These are phyloP conservation scores for Aspergillus tamarii DNA, from an alignment of 2,329 filamentous ascomycete species.

Conservation along the genomic window DNA sequence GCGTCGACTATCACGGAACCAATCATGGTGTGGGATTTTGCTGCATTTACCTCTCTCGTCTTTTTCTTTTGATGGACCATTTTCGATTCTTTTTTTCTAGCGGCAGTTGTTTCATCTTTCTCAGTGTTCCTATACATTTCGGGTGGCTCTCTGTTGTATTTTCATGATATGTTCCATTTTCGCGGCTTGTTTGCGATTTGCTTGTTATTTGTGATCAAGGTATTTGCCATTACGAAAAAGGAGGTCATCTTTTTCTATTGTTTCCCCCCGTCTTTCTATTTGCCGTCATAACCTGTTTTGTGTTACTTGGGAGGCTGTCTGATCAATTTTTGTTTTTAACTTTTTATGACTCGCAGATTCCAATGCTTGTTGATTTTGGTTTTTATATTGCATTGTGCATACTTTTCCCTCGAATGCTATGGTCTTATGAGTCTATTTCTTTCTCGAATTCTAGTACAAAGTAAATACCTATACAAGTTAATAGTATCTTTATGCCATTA, in stretches of 20 bases:
- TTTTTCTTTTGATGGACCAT: slow-evolving; percentile 9
- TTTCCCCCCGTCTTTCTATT: slow-evolving; percentile 1
- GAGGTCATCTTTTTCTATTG: slow-evolving; percentile 19
- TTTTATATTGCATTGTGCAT: slow-evolving; percentile 17
- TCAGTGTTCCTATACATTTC: slow-evolving; percentile 22
- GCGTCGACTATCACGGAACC: slow-evolving; percentile 18
- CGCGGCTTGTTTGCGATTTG: slow-evolving; percentile 14
- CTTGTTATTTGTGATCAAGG: slow-evolving; percentile 13
- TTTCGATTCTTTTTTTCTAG: slow-evolving; percentile 13
- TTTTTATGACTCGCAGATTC: slow-evolving; percentile 16
- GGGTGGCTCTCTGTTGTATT: slow-evolving; percentile 25
- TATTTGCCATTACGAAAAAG: slow-evolving; percentile 18
- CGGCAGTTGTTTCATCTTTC: slow-evolving; percentile 14
- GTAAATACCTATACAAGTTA: not conserved
- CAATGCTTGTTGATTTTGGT: slow-evolving; percentile 10
- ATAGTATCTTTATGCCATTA: not conserved
- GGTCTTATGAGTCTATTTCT: slow-evolving; percentile 9
- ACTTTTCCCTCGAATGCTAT: slow-evolving; percentile 9
- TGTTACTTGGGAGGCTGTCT: slow-evolving; percentile 44
- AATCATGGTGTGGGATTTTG: slow-evolving; percentile 23
- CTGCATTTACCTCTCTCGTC: slow-evolving; percentile 21
- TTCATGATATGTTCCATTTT: slow-evolving; percentile 17
- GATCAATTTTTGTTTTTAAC: slow-evolving; percentile 33
- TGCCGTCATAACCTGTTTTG: slow-evolving; percentile 22
- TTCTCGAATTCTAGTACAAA: slow-evolving; percentile 8